Evolutionary conservation across 352 stramenopile genomes (phyloP), one percentile per base, ranked within the genome.

Genomic region (Pythium brassicae): DNA sequence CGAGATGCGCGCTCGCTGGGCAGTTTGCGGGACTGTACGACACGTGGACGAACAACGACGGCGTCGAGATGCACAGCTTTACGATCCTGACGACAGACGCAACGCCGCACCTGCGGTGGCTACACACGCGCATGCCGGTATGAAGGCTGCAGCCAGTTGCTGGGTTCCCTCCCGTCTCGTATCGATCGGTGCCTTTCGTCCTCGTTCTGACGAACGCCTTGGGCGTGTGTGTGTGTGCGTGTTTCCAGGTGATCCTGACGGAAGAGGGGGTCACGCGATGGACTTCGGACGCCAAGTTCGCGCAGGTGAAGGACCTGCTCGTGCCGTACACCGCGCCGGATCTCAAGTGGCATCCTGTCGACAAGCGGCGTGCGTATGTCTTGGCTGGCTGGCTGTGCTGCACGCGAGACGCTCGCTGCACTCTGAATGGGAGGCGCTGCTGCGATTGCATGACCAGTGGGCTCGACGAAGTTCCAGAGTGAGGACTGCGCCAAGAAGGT

Each of bases 11-110:
- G 5, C 3, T 27, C 25, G 55, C 12, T 9, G 7, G n/a, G 23
- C 58, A 93, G 78, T 87, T 96, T 70, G 88, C 88, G 22, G 88
- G 80, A 0, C 58, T 97, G 14, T 96, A 94, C 49, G 88, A 97
- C 53, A 74, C 69, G n/a, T 94, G 82, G 84, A 66, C 59, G 53
- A 83, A 78, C 47, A 71, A 83, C 25, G 60, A 78, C 8, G 85
- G 86, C 32, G 76, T 91, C 6, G 40, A 66, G 46, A 84, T 93
- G 66, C 88, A 74, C 53, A 87, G 81, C 11, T 97, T 87, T 53
- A 93, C 86, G 4, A 93, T 97, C 22, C 68, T 97, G 20, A 97
- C 89, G 34, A 94, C 87, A 19, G 65, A 76, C 3, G 67, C 87
- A 15, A 61, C 83, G 6, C 60, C 85, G 1, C 67, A 83, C 39